These are phyloP conservation scores for Epichloe elymi DNA, from an alignment of 2,329 filamentous ascomycete genomes.

Conservation along the genomic window DNA sequence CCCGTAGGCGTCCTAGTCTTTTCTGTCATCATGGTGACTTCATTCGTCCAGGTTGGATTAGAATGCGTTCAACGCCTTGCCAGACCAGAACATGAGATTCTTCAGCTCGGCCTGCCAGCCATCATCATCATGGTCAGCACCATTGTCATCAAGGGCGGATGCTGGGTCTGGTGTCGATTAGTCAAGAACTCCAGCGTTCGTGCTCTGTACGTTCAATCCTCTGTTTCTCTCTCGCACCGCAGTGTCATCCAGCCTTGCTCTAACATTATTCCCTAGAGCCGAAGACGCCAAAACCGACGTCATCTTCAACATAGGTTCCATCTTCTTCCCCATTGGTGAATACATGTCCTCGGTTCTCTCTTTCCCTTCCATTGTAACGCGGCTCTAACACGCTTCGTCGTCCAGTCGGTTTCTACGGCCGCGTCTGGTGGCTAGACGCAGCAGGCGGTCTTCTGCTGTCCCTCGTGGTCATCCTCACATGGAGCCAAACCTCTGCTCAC, in stretches of 20 bases:
- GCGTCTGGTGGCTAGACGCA: conserved; percentile 74
- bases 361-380: background rate
- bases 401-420: conserved; percentile 56
- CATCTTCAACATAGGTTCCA: conserved; percentile 81
- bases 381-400: background rate
- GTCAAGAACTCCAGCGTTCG: conserved; percentile 80
- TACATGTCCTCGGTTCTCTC: conserved; percentile 2
- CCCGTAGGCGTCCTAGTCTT: conserved; percentile 73
- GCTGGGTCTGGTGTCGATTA: conserved; percentile 79
- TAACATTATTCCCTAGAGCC: conserved; percentile 20
- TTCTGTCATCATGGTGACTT: conserved; percentile 75
- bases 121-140: conserved; percentile 71
- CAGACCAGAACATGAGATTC: conserved; percentile 47
- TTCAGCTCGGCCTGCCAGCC: conserved; percentile 60
- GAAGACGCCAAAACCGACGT: conserved; percentile 56
- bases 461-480: conserved; percentile 65
- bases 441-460: conserved; percentile 69
- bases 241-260: background rate
- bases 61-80: conserved; percentile 54
- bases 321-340: conserved; percentile 65
- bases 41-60: conserved; percentile 65
- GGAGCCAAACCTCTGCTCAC: conserved; percentile 58
- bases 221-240: no score
- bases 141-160: conserved; percentile 67
- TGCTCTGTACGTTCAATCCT: conserved; percentile 41